A percentile compares a stretch with the other conserved stretches of the same genome.
Evolutionary conservation across 768 basidiomycete genomes (phyloP).

Genomic region (Cystobasidium ongulense): DNA sequence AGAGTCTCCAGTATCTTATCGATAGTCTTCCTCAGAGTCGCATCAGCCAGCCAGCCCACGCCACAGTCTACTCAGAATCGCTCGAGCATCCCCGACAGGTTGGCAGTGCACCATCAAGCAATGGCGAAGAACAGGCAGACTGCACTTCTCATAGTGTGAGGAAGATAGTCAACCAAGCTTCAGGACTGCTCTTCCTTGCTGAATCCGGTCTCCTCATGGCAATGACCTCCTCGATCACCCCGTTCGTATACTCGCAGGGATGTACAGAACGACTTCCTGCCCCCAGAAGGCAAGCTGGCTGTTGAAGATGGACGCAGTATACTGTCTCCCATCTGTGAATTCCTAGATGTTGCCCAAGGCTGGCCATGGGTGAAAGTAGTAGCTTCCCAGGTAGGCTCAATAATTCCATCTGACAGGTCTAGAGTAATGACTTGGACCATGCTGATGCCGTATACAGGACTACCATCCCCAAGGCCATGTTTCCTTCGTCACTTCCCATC

Average conservation of each 20-base stretch:
- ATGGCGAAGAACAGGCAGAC: background rate
- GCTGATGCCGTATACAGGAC: slow-evolving; percentile 42
- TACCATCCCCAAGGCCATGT: slow-evolving; percentile 54
- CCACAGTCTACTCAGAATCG: too few species aligned
- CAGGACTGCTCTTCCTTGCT: too few species aligned
- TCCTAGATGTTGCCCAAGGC: slow-evolving; percentile 48
- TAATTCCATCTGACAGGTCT: too few species aligned
- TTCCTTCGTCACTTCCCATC: slow-evolving; percentile 59
- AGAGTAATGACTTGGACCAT: background rate
- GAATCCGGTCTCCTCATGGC: too few species aligned
- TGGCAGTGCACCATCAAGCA: too few species aligned
- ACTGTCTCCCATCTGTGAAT: slow-evolving; percentile 53
- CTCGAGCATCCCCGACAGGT: too few species aligned
- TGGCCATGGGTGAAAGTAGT: slow-evolving; percentile 46
- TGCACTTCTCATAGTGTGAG: slow-evolving; percentile 30
- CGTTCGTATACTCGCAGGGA: slow-evolving; percentile 7
- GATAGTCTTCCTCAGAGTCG: too few species aligned
- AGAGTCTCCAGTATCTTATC: too few species aligned
- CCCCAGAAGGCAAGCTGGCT: slow-evolving; percentile 59
- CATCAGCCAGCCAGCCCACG: too few species aligned
- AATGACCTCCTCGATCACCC: background rate
- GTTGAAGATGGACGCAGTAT: slow-evolving; percentile 58
- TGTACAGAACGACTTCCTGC: slow-evolving; percentile 69
- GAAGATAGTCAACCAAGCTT: too few species aligned
- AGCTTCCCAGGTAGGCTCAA: slow-evolving; percentile 48